Evolutionary conservation across 208 protist genomes (phyloP).

Genomic region (Wallacemonas sp.): DNA sequence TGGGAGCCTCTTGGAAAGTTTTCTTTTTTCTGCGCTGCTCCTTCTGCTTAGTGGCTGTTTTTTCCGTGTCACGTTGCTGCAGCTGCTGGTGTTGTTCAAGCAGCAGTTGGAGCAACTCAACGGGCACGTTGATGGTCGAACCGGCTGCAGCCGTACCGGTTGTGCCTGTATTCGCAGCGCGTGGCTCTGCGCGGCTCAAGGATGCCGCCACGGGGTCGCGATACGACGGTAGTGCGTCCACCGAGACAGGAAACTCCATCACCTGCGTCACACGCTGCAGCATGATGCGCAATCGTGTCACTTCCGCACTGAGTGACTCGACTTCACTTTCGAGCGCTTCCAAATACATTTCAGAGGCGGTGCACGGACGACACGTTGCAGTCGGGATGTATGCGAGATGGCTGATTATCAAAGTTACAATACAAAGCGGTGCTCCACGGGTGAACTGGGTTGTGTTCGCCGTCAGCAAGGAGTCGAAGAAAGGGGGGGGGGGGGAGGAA

Average conservation of each 20-base stretch:
- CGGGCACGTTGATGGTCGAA: neutral
- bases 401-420: too few species aligned
- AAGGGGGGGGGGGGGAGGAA: too few species aligned
- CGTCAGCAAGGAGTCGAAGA: too few species aligned
- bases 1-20: too few species aligned
- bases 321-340: conserved; percentile 83
- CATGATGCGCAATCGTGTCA: conserved; percentile 86
- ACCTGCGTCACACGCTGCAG: conserved; percentile 68
- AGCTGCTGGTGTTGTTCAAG: conserved; percentile 7
- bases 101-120: conserved; percentile 15
- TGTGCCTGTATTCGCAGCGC: neutral
- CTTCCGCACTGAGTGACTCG: conserved; percentile 75
- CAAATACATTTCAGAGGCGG: conserved; percentile 75
- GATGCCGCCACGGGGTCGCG: neutral
- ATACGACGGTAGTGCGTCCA: conserved; percentile 5
- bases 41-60: too few species aligned
- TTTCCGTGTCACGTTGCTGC: neutral
- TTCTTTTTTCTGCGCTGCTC: too few species aligned
- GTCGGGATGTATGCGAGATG: too few species aligned
- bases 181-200: neutral
- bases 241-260: conserved; percentile 28
- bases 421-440: too few species aligned
- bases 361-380: too few species aligned
- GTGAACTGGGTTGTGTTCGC: too few species aligned
- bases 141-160: neutral